These are phyloP conservation scores for Coniochaeta ligniaria DNA, from an alignment of 2,329 filamentous ascomycete species.

Conservation along the genomic window DNA sequence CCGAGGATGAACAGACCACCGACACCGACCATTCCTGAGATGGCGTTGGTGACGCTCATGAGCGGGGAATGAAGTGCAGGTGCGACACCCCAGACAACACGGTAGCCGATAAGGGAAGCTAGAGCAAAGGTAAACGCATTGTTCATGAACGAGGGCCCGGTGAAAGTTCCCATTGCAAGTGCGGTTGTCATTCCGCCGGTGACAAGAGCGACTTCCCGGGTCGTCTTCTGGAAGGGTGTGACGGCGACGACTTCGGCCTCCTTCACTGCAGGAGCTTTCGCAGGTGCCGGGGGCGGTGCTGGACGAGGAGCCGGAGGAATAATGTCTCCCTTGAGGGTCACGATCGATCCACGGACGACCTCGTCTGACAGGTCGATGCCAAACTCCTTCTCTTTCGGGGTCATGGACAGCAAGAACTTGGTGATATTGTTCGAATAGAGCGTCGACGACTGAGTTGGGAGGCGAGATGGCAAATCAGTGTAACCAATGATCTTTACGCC, in stretches of 20 bases:
- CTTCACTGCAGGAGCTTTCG: conserved; percentile 42
- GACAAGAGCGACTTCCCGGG: conserved; percentile 66
- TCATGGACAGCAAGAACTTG: conserved; percentile 78
- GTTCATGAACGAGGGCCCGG: conserved; percentile 77
- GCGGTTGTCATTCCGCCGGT: conserved; percentile 72
- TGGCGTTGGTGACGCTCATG: conserved; percentile 92
- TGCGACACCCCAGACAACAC: conserved; percentile 79
- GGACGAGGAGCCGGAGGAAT: conserved; percentile 70
- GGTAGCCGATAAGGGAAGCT: conserved; percentile 79
- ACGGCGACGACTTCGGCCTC: conserved; percentile 57
- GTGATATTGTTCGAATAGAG: conserved; percentile 92
- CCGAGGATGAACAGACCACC: conserved; percentile 86
- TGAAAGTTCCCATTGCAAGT: conserved; percentile 71
- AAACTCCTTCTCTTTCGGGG: conserved; percentile 69
- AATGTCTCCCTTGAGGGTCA: conserved; percentile 70
- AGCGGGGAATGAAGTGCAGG: conserved; percentile 81
- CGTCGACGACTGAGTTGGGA: conserved; percentile 84
- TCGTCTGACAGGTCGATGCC: conserved; percentile 77
- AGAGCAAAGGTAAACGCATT: conserved; percentile 82
- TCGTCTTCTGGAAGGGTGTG: conserved; percentile 76
- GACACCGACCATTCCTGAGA: conserved; percentile 83
- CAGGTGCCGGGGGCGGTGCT: conserved; percentile 47
- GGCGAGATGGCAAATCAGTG: conserved; percentile 77
- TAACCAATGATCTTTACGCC: conserved; percentile 84
- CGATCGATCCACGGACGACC: conserved; percentile 78